Conservation (phyloP, 768 basidiomycete species). For the Russula vinacea region DNA sequence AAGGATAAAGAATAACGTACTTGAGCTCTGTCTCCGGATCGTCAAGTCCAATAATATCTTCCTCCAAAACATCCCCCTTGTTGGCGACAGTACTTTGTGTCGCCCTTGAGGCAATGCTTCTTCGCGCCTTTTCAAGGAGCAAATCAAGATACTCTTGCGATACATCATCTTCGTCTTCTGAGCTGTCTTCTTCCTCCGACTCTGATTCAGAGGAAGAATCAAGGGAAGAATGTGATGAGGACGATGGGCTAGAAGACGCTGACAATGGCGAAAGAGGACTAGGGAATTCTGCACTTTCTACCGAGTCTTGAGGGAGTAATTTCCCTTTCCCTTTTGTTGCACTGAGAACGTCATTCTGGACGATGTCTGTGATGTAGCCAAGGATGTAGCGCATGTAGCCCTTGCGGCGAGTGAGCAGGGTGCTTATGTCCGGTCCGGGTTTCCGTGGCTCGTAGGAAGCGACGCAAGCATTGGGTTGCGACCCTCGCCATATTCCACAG, state of each 20-base stretch:
- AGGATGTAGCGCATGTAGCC: too few species aligned
- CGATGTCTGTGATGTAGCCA: too few species aligned
- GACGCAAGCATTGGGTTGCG: too few species aligned
- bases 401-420: too few species aligned
- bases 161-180: slow-evolving; percentile 42
- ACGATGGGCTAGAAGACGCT: slow-evolving; percentile 12
- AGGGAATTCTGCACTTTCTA: background rate
- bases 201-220: slow-evolving; percentile 37
- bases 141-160: slow-evolving; percentile 60
- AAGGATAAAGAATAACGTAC: slow-evolving; percentile 35
- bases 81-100: slow-evolving; percentile 20
- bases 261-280: slow-evolving; percentile 29
- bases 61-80: slow-evolving; percentile 37
- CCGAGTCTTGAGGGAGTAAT: slow-evolving; percentile 27
- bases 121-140: slow-evolving; percentile 58
- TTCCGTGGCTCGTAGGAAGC: background rate
- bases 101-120: slow-evolving; percentile 39
- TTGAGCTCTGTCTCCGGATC: slow-evolving; percentile 36
- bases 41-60: slow-evolving; percentile 54
- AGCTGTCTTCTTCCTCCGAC: slow-evolving; percentile 26
- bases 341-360: slow-evolving; percentile 24
- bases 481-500: background rate
- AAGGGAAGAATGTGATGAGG: slow-evolving; percentile 24
- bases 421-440: background rate
- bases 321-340: slow-evolving; percentile 45